Evolutionary conservation across 192 early-diverging fungal genomes (phyloP).

Genomic region (Coemansia sp.): DNA sequence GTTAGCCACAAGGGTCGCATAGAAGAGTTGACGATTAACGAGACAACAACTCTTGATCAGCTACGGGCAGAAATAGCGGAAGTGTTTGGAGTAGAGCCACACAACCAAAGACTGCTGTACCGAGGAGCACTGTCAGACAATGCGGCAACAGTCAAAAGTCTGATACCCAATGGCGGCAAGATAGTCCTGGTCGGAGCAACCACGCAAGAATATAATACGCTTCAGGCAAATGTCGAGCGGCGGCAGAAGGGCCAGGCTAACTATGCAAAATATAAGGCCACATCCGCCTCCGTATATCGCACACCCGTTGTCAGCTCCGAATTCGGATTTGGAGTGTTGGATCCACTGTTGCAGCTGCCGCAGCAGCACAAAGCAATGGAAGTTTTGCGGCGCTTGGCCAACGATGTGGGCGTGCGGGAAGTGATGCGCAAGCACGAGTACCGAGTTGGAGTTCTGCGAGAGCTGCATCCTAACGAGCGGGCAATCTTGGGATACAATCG

Average conservation of each 20-base stretch:
- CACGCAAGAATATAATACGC: slow-evolving; percentile 8
- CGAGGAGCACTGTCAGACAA: slow-evolving; percentile 13
- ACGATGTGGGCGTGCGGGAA: slow-evolving; percentile 35
- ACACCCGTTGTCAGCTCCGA: slow-evolving; percentile 3
- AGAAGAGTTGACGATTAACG: slow-evolving; percentile 4
- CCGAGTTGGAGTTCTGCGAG: slow-evolving; percentile 30
- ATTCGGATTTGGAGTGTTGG: slow-evolving; percentile 24
- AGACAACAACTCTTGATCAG: slow-evolving; percentile 22
- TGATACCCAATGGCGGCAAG: slow-evolving; percentile 14
- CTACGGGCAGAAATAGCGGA: slow-evolving; percentile 21
- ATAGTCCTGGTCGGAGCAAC: slow-evolving; percentile 40
- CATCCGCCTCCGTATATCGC: slow-evolving; percentile 3
- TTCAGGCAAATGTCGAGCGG: slow-evolving; percentile 6
- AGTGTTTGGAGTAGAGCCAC: slow-evolving; percentile 27
- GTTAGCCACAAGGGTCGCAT: slow-evolving; percentile 28
- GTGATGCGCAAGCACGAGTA: slow-evolving; percentile 38
- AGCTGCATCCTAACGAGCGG: slow-evolving; percentile 45
- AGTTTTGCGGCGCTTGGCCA: slow-evolving; percentile 25
- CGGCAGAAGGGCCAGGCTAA: slow-evolving; percentile 24
- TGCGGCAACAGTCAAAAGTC: background rate
- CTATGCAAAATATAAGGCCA: slow-evolving; percentile 19
- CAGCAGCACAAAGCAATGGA: slow-evolving; percentile 14
- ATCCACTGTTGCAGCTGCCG: slow-evolving; percentile 12
- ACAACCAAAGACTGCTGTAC: slow-evolving; percentile 28
- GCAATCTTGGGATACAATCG: slow-evolving; percentile 50